Evolutionary conservation across 805 yeast genomes (phyloP), one percentile per base, ranked within the genome.

Genomic region (Candida ponderosae): DNA sequence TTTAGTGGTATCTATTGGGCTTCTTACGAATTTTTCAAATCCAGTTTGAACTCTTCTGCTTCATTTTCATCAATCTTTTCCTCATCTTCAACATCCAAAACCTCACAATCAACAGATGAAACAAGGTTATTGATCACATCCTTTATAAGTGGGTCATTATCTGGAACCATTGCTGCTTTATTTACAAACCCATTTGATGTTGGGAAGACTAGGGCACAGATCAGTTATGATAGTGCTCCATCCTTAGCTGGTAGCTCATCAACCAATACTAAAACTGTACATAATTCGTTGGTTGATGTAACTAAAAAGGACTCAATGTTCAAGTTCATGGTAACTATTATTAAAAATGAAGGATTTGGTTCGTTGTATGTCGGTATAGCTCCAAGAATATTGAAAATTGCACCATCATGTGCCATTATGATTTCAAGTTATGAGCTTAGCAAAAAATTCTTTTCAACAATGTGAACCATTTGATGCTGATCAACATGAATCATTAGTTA

Each of bases 361-460:
- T 90, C 97, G 0, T 62, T 93, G n/a, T 93, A 82, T 53, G 84
- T 85, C 28, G 98, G 98, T 0, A 62, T 88, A 29, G 66, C 75
- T 2, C 97, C 97, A 0, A 71, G 98, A 45, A 74, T 90, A 7
- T 62, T 90, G 57, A 93, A 93, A 55, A 83, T 93, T 20, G 96
- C 97, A 0, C 97, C 98, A 10, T 80, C 96, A 14, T 93, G 98
- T 70, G 98, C 98, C 2, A 90, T 93, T 29, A 93, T 93, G 98
- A 88, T 93, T 32, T 86, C 97, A 11, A 81, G 93, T 29, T 93
- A 93, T 56, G 98, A 93, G 57, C 66, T 89, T 32, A 83, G 94
- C 20, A 93, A 93, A 59, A 74, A 75, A 39, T 54, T 78, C 28
- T 72, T 74, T 42, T 40, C 51, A 7, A 31, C n/a, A n/a, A n/a